Evolutionary conservation across 2,329 filamentous ascomycete species (phyloP), one percentile per base, ranked within the genome.

Genomic region (Diaporthe sp.): DNA sequence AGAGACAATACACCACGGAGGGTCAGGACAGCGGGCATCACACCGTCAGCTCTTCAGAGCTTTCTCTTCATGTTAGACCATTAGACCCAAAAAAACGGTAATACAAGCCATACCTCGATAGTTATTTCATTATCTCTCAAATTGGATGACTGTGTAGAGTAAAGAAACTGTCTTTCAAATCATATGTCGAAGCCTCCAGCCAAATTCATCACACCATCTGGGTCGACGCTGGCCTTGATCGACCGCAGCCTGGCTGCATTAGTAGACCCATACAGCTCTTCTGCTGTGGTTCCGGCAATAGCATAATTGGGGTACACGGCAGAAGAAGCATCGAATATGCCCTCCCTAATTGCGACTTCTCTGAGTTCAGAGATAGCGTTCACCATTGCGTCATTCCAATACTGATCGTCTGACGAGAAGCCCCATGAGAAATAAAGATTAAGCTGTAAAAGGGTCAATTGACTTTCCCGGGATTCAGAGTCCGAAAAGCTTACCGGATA

Each of bases 381-480:
- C 19, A 77, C 74, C 71, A 81, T 79, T 13, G 75, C 65, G 6
- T 69, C 71, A n/a, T 78, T 70, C 81, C 81, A 82, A 51, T 73
- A 81, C 4, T 77, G 75, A 47, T 82, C 81, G 6, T 82, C 77
- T 4, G 61, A 25, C 4, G 71, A 10, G 15, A 74, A 63, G n/a
- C 42, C 32, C 81, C 81, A 82, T 3, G 78, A 58, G 35, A 78
- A 81, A 59, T 81, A 81, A 7, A 81, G 61, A 58, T 81, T 80
- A 1, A 82, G 76, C 75, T 81, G 74, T 13, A 3, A 59, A 10
- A 12, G 61, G 50, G 32, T n/a, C 44, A 47, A 25, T 13, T 3
- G 15, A 13, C 2, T n/a, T 9, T 13, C 27, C 5, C 10, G 5
- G 12, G 3, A 2, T 19, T 17, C 15, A 17, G 10, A 4, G n/a